Base-by-base conservation (phyloP, 169 alveolate genomes). In the Neospora caninum region DNA sequence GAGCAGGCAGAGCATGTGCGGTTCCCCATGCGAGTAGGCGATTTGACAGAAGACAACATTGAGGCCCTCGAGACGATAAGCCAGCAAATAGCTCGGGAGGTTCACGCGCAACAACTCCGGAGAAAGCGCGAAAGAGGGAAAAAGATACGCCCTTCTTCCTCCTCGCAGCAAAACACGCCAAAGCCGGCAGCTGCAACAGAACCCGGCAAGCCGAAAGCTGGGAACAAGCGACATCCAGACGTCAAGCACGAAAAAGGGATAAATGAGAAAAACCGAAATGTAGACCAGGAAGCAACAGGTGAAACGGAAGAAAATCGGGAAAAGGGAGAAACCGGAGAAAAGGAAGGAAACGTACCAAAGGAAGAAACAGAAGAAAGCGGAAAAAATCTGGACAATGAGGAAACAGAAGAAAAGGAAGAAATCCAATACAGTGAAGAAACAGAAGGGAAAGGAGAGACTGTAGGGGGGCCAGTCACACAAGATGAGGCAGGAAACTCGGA, bases 41-140 rank as follows among this genome's bases (percentile, higher is more conserved):
- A 82, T 9, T 0, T 82, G 69, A 82, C 89, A 27, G 89, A 42
- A 10, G 89, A 41, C 20, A 31, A 25, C n/a, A 16, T 82, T 20
- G 89, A 82, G 67, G 67, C 89, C 58, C 9, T 82, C 39, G 89
- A 82, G 39, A 36, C 13, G 41, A 36, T 36, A 29, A 82, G 89
- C 36, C 58, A 31, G 38, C 49, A 45, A 41, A 82, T 82, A 20
- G 89, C 89, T 10, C 89, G 89, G 20, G 89, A 39, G 38, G 89
- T 82, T 13, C 54, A 42, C 38, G 1, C 6, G 89, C 89, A 82
- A 69, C 67, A 73, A 38, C 69, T 18, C n/a, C 9, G 36, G 18
- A 18, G 41, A 82, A 39, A 16, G 53, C 87, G 34, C 89, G 42
- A 20, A 20, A 82, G 7, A 41, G 70, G 67, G 6, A 82, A 45